Base-by-base conservation (phyloP, 1,139 yeast species). In the Saccharomyces hybrid region DNA sequence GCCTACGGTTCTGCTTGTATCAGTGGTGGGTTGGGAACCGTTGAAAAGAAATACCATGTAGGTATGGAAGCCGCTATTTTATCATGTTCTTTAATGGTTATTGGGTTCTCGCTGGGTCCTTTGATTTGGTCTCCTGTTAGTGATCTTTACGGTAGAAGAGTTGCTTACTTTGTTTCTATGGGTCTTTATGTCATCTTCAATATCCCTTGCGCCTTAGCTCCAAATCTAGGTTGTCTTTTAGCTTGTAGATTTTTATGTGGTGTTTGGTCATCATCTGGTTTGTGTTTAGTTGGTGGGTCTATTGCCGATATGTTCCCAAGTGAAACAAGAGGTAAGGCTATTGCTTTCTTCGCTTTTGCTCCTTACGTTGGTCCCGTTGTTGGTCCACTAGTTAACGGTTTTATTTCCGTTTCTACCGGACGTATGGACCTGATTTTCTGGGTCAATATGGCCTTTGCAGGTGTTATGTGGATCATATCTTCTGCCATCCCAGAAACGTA, bases 361-460 rank as follows among this genome's bases (percentile, higher is more conserved):
- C 97, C 97, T 3, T 89, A 89, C 70, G 84, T 93, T 53, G 97
- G 96, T 50, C 97, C 97, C 0, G 95, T 88, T 41, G 73, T 89
- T 52, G 97, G 96, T 41, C 96, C 95, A n/a, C 73, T 90, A 54
- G 89, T 88, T 47, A 86, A 88, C 66, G 97, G 97, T 41, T 89
- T 89, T 73, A 84, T 89, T 65, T 78, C 84, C 57, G 83, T 86
- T 48, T 80, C 83, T 57, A 78, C 93, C 28, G 79, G 78, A 14
- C 77, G 90, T 63, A 78, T 82, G 64, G 90, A 85, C 50, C 70
- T 88, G 48, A 80, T 89, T 68, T 80, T 86, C 60, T 89, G 97
- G 96, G 91, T 88, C 56, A 89, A 89, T 66, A 82, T 89, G 88
- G 96, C 93, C 2, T 88, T 89, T 71, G 88, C 93, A 1, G 97